Evolutionary conservation across 257 asterid genomes (phyloP).

Genomic region (Cynanchum wilfordii): DNA sequence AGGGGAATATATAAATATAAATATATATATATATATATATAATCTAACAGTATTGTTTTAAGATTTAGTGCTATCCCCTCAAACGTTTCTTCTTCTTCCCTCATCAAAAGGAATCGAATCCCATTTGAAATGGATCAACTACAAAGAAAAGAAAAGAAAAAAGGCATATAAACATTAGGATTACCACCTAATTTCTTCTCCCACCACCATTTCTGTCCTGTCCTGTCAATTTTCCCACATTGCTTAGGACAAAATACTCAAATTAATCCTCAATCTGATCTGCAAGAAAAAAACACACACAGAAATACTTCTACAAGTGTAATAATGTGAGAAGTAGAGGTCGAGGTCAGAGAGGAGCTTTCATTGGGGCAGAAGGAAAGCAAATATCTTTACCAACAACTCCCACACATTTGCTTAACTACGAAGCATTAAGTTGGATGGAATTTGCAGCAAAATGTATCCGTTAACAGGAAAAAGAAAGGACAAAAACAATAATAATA

Average conservation of each 20-base stretch:
- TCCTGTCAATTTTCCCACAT: not conserved
- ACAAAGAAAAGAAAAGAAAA: not conserved
- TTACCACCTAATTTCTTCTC: not conserved
- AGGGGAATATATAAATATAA: not conserved
- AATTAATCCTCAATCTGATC: not conserved
- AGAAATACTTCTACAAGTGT: not conserved
- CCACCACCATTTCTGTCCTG: not conserved
- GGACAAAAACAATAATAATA: no score
- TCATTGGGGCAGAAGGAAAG: constrained; percentile 6
- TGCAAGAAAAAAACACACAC: not conserved
- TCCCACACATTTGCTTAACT: constrained; percentile 32
- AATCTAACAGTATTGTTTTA: not conserved
- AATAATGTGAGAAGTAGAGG: not conserved
- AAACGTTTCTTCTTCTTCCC: constrained; percentile 18
- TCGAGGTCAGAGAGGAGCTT: constrained; percentile 5
- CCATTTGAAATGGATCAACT: not conserved
- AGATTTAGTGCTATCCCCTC: not conserved
- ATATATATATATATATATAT: no score
- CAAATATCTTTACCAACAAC: constrained; percentile 28
- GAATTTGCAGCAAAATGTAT: not conserved
- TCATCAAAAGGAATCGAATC: constrained; percentile 25
- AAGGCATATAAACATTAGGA: not conserved
- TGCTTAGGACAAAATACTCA: not conserved
- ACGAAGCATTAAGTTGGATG: constrained; percentile 30
- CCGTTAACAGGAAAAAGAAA: not conserved